phyloP scores from a whole-genome alignment of 2,329 filamentous ascomycete genomes.

The Exophiala spinifera region DNA sequence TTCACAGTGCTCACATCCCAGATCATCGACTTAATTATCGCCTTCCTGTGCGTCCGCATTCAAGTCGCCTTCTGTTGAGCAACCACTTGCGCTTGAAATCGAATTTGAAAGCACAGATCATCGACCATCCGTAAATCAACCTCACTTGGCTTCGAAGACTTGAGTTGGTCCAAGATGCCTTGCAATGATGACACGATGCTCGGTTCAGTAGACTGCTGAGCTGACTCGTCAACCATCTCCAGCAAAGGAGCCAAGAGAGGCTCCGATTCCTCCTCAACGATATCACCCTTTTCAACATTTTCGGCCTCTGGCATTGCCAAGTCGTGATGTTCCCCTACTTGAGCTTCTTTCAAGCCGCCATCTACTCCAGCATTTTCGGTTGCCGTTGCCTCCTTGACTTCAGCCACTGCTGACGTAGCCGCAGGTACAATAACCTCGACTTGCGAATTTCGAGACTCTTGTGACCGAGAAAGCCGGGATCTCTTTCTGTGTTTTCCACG shows the following conservation, averaged over 20 bases:
- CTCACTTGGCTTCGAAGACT: slow-evolving; percentile 4
- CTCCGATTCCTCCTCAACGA: not conserved
- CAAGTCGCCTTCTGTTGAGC: slow-evolving; percentile 5
- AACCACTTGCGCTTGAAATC: slow-evolving; percentile 22
- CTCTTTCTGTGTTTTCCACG: slow-evolving; percentile 6
- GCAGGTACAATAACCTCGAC: not conserved
- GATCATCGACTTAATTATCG: not conserved
- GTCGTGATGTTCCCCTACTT: not conserved
- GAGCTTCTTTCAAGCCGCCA: not conserved
- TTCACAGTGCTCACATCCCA: not conserved
- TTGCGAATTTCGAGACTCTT: not conserved
- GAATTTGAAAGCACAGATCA: slow-evolving; percentile 27
- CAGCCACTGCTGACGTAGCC: not conserved
- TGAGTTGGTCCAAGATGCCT: slow-evolving; percentile 16
- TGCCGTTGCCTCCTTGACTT: not conserved
- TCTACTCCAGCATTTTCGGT: not conserved
- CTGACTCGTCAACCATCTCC: not conserved
- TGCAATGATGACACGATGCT: slow-evolving; percentile 18
- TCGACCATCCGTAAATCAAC: slow-evolving; percentile 23
- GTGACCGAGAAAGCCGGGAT: not conserved
- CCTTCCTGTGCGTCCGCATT: not conserved
- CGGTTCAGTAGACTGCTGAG: not conserved
- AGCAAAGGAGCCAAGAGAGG: not conserved
- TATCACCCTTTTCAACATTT: not conserved
- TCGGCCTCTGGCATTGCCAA: not conserved